Percentiles rank a stretch among this genome's conserved stretches.
Evolutionary conservation across 345 rosid species (phyloP).

Genomic region (Physaria fendleri): DNA sequence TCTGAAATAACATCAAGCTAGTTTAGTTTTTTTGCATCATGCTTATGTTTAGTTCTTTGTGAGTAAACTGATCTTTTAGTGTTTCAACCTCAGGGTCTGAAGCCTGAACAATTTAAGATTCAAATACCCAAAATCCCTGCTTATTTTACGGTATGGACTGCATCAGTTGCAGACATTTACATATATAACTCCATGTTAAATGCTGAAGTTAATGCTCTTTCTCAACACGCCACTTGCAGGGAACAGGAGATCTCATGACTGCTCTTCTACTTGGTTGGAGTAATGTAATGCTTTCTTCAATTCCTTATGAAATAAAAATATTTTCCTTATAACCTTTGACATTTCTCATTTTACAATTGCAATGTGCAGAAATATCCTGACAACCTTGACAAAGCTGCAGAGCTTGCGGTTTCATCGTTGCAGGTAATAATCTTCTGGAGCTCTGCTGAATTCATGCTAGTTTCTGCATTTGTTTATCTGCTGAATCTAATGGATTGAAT

Average conservation of each 20-base stretch:
- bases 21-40: background rate
- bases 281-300: constrained; percentile 51
- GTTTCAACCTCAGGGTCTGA: constrained; percentile 44
- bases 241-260: constrained; percentile 96
- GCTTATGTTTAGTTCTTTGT: background rate
- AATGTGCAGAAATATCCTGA: constrained; percentile 73
- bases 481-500: constrained; percentile 4
- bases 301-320: background rate
- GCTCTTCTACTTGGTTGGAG: constrained; percentile 99
- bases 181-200: background rate
- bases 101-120: constrained; percentile 89
- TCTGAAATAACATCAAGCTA: background rate
- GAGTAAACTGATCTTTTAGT: background rate
- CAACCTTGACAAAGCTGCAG: constrained; percentile 75
- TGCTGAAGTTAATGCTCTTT: constrained; percentile 7
- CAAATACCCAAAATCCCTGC: constrained; percentile 81
- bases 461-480: background rate
- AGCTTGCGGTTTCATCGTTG: constrained; percentile 94
- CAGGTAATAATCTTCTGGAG: constrained; percentile 51
- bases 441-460: background rate
- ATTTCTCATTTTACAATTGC: background rate
- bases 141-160: constrained; percentile 78
- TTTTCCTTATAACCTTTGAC: background rate
- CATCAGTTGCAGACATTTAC: too few relatives aligned
- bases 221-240: constrained; percentile 41